Conservation (phyloP, 257 asterid genomes). For the Ehretia macrophylla region DNA sequence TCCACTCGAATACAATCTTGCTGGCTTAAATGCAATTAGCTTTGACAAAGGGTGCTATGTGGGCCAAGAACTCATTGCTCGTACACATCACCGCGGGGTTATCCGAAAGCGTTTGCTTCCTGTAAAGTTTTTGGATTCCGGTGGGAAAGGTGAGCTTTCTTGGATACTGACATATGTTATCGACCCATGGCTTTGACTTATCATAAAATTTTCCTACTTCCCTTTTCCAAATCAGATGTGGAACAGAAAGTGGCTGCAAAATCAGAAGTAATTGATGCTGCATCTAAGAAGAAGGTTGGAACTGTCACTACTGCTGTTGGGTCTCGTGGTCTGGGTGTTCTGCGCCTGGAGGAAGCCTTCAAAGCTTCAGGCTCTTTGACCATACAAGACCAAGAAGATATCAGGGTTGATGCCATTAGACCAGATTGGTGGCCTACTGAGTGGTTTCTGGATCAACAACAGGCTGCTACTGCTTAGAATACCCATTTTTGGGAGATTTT, state of each 20-base stretch:
- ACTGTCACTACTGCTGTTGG: conserved; percentile 72
- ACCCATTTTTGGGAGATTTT: not conserved
- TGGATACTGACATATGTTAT: not conserved
- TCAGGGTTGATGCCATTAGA: conserved; percentile 45
- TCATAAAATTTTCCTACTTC: too few species aligned
- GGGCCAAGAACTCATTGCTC: conserved; percentile 92
- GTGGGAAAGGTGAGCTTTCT: conserved; percentile 50
- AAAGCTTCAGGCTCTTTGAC: conserved; percentile 33
- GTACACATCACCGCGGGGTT: conserved; percentile 86
- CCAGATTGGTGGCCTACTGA: conserved; percentile 97
- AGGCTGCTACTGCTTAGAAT: conserved; percentile 37
- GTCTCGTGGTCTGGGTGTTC: conserved; percentile 61
- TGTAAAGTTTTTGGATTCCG: conserved; percentile 42
- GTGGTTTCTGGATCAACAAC: conserved; percentile 46
- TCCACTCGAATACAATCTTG: conserved; percentile 83
- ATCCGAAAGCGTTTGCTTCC: conserved; percentile 82
- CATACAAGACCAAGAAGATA: conserved; percentile 52
- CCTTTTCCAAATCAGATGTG: conserved; percentile 32
- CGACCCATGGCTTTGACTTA: not conserved
- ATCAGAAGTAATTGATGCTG: conserved; percentile 45
- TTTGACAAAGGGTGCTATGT: conserved; percentile 91
- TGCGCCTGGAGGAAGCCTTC: conserved; percentile 65
- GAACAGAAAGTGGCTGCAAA: conserved; percentile 58
- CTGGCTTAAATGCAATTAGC: conserved; percentile 80
- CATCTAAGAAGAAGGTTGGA: conserved; percentile 63